Base-by-base conservation (phyloP, 805 yeast genomes). In the Wickerhamomyces bovis region DNA sequence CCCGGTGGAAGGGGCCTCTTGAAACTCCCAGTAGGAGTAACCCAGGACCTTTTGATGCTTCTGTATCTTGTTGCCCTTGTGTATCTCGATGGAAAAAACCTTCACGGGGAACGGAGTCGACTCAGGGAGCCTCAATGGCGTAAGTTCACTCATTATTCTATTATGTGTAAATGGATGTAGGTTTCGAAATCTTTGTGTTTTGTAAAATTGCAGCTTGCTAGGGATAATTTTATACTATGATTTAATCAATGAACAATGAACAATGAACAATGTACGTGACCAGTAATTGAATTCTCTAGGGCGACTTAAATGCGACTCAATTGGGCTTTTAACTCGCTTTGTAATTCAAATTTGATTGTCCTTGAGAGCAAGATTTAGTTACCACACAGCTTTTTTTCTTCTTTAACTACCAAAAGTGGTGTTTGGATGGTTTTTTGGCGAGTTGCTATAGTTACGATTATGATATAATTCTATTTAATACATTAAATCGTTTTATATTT, bases 21-120 rank as follows among this genome's bases (percentile, higher is more conserved):
- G 70, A 52, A 64, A 58, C 45, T 67, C 69, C 75, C 75, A 70
- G 50, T 75, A 73, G 18, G 78, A 66, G 53, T 81, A 72, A 6
- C 67, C 64, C 31, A 70, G 56, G 8, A 70, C 44, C 25, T 65
- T 51, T 35, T 68, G 65, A 26, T 71, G 73, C 62, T 51, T 72
- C 61, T 43, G 71, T 58, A 64, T 54, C 7, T 47, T 45, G 13
- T 64, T 60, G 9, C 71, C 70, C 11, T 56, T 48, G 1, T 53
- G 50, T 26, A 55, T 62, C 52, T 63, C 61, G 13, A 70, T 48
- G 31, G 69, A 56, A 18, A 65, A 66, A 21, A 70, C 54, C 22
- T 69, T 69, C 15, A 69, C 65, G 1, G 75, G 74, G 53, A 65
- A 70, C 3, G 75, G 74, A 7, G 50, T 44, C 15, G 62, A 55